Conservation (phyloP, 1,284 basidiomycete species). For the Pholiota adiposa region DNA sequence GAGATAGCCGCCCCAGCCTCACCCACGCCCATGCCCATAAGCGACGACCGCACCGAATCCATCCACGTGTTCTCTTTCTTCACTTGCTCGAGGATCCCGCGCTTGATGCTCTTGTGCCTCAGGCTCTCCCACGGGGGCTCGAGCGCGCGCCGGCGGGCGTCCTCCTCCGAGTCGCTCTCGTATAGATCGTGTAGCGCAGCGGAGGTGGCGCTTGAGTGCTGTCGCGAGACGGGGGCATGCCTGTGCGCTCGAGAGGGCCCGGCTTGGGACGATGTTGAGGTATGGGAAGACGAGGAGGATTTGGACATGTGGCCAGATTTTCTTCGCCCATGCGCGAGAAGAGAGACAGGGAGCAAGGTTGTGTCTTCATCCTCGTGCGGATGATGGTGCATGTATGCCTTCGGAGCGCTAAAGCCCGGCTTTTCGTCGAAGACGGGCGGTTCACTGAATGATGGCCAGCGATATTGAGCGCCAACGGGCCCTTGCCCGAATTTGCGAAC, state of each 20-base stretch:
- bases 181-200: constrained; percentile 30
- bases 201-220: constrained; percentile 28
- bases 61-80: constrained; percentile 35
- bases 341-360: background rate
- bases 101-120: constrained; percentile 41
- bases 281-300: background rate
- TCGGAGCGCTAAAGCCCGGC: constrained; percentile 8
- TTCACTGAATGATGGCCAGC: constrained; percentile 23
- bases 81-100: constrained; percentile 39
- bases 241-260: background rate
- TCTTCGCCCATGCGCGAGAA: background rate
- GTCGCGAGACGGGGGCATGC: background rate
- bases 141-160: constrained; percentile 7
- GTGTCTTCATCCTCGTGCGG: constrained; percentile 11
- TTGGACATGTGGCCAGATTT: background rate
- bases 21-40: constrained; percentile 19
- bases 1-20: background rate
- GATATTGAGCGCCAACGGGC: constrained; percentile 1
- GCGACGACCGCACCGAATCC: constrained; percentile 30
- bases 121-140: constrained; percentile 37
- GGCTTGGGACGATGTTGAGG: background rate
- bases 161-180: constrained; percentile 14
- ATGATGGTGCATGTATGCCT: constrained; percentile 7
- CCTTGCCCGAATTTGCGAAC: constrained; percentile 4
- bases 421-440: constrained; percentile 16